Evolutionary conservation across 768 basidiomycete species (phyloP), one percentile per base, ranked within the genome.

Genomic region (Tephrocybe rancida): DNA sequence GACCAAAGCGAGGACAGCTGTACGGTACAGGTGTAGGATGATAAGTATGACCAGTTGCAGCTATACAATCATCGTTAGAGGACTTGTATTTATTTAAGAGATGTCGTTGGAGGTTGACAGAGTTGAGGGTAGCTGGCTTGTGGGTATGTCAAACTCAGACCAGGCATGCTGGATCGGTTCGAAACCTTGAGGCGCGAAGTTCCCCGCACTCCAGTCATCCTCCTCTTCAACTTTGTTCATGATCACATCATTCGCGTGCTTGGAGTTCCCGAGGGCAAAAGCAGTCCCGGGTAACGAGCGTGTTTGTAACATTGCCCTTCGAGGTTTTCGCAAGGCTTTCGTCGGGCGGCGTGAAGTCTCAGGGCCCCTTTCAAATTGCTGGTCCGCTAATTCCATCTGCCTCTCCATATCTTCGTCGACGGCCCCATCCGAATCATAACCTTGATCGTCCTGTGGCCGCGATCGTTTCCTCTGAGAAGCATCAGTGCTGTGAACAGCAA

Each of bases 161-260:
- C 22, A 50, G 25, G n/a, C 14, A 30, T 53, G 10, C 27, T 50
- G 16, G 27, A 39, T 30, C 13, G 42, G 29, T 16, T 47, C 22
- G 3, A 46, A 44, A 39, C 27, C 30, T 34, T 55, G 55, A 44
- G 53, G 32, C 27, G 60, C 50, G 51, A 63, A 54, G 26, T 24
- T 55, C 9, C 63, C 56, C 21, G 61, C 50, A 60, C 76, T 79
- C 76, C 77, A 78, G 61, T 78, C 78, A 35, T 75, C 71, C 57
- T 80, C 78, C 49, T 71, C 67, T 24, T 48, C 51, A 10, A 55
- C 56, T 32, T 49, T 32, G 14, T 52, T 48, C 53, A 58, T 54
- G 30, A 57, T 14, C 44, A 21, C 56, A 45, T 52, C 57, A 14
- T 38, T 29, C 13, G 37, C 47, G 38, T 30, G 53, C 52, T 48